phyloP scores from a whole-genome alignment of 2,329 filamentous ascomycete species.

The Elsinoe batatas region DNA sequence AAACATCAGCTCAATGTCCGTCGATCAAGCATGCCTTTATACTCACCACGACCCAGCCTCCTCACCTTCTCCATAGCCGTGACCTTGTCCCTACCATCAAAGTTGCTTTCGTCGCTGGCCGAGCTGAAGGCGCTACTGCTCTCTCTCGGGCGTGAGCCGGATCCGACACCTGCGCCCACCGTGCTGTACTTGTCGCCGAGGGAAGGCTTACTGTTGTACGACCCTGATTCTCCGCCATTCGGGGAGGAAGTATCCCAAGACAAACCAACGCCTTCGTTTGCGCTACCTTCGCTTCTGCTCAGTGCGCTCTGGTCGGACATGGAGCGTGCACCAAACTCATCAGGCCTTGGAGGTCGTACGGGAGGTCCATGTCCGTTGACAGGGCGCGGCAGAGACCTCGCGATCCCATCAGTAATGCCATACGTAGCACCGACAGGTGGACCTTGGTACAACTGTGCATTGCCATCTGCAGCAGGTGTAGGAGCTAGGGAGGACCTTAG shows the following conservation, averaged over 20 bases:
- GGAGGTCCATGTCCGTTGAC: conserved; percentile 4
- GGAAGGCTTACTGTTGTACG: not conserved
- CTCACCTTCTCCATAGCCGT: conserved; percentile 40
- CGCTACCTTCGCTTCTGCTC: conserved; percentile 1
- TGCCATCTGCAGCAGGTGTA: not conserved
- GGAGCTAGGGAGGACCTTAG: not conserved
- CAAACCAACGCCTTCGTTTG: not conserved
- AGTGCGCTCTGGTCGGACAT: not conserved
- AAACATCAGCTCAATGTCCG: conserved; percentile 26
- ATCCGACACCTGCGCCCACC: conserved; percentile 23
- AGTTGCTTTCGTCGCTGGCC: conserved; percentile 17
- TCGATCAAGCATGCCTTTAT: conserved; percentile 1
- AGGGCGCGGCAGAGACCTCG: not conserved
- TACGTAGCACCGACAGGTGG: conserved; percentile 7
- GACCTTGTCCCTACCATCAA: conserved; percentile 33
- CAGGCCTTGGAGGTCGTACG: not conserved
- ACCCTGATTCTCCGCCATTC: not conserved
- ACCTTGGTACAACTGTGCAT: not conserved
- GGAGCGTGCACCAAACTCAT: not conserved
- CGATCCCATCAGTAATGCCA: not conserved
- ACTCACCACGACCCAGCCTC: conserved; percentile 44
- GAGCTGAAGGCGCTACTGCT: conserved; percentile 33
- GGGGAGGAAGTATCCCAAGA: not conserved
- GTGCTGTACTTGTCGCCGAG: conserved; percentile 17
- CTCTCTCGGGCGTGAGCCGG: conserved; percentile 20